Evolutionary conservation across 2,329 filamentous ascomycete genomes (phyloP).

Genomic region (Colletotrichum sp.): DNA sequence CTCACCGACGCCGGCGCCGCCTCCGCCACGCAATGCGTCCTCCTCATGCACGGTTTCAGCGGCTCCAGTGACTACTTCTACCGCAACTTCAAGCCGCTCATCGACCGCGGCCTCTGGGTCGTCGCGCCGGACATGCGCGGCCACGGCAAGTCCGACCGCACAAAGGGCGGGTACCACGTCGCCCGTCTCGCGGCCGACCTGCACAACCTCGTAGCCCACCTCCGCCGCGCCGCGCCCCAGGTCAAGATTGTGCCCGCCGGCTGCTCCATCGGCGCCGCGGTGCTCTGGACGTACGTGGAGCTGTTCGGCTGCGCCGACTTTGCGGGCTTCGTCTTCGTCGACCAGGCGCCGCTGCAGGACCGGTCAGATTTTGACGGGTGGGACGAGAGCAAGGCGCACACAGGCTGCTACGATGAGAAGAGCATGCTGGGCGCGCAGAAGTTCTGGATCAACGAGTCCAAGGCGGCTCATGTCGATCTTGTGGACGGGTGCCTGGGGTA

Average conservation of each 20-base stretch:
- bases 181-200: conserved; percentile 44
- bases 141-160: conserved; percentile 37
- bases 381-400: conserved; percentile 35
- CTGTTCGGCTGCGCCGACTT: conserved; percentile 38
- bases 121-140: conserved; percentile 44
- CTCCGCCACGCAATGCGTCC: conserved; percentile 27
- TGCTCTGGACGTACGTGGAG: conserved; percentile 45
- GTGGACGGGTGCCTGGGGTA: conserved; percentile 42
- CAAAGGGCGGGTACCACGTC: conserved; percentile 41
- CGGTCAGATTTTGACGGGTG: conserved; percentile 34
- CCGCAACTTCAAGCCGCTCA: conserved; percentile 35
- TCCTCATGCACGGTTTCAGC: conserved; percentile 46
- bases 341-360: conserved; percentile 46
- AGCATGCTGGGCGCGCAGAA: conserved; percentile 36
- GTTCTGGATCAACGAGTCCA: conserved; percentile 26
- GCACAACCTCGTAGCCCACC: conserved; percentile 31
- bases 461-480: conserved; percentile 32
- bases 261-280: conserved; percentile 45
- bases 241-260: conserved; percentile 36
- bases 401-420: conserved; percentile 41
- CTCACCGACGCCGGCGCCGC: conserved; percentile 10
- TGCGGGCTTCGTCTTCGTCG: conserved; percentile 39
- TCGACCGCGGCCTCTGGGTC: conserved; percentile 33
- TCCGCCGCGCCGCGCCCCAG: conserved; percentile 19
- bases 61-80: conserved; percentile 43